phyloP scores from a whole-genome alignment of 371 early-diverging fungal species.

The Rhizopus microsporus region DNA sequence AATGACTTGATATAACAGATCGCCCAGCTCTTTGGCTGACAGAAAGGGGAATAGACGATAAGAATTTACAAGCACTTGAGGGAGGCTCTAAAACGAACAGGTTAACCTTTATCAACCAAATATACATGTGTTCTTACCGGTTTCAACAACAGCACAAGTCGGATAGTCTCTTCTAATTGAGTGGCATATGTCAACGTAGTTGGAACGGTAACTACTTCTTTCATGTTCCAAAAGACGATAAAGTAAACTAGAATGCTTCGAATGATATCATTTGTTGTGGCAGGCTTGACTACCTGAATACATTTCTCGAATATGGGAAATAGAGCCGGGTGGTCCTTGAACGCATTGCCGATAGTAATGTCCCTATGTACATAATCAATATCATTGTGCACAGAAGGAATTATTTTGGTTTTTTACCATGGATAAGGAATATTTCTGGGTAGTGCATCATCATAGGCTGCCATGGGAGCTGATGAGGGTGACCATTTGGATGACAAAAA shows the following conservation, averaged over 20 bases:
- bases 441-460: conserved; percentile 40
- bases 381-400: not conserved
- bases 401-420: conserved; percentile 16
- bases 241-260: conserved; percentile 47
- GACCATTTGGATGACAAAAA: conserved; percentile 35
- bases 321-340: conserved; percentile 48
- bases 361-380: conserved; percentile 22
- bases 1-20: conserved; percentile 31
- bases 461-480: conserved; percentile 25
- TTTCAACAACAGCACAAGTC: conserved; percentile 23
- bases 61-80: conserved; percentile 20
- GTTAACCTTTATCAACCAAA: not conserved
- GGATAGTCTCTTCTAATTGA: conserved; percentile 43
- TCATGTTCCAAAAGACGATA: conserved; percentile 53
- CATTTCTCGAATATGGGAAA: conserved; percentile 42
- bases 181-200: conserved; percentile 39
- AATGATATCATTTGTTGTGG: conserved; percentile 24
- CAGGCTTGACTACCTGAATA: not conserved
- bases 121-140: conserved; percentile 18
- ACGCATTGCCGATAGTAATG: conserved; percentile 43
- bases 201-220: conserved; percentile 30
- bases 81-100: conserved; percentile 21
- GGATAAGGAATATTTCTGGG: conserved; percentile 39
- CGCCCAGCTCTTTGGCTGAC: conserved; percentile 38
- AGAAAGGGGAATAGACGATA: conserved; percentile 38